Evolutionary conservation across 768 basidiomycete genomes (phyloP).

Genomic region (Hortiboletus flavorubellus): DNA sequence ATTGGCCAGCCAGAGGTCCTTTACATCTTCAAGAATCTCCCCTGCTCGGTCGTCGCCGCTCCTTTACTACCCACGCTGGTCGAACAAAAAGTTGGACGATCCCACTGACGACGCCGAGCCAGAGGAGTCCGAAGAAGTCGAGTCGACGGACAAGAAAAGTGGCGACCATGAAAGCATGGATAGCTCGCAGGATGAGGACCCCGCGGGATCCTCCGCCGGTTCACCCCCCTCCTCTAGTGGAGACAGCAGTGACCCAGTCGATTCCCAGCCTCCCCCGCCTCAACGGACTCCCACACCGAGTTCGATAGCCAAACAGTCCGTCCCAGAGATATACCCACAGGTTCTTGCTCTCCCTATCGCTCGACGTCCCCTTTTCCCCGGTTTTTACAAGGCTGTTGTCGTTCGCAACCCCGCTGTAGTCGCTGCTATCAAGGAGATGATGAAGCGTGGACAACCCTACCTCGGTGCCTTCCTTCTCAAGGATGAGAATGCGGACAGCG

Average conservation of each 20-base stretch:
- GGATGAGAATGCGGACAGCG: constrained; percentile 89
- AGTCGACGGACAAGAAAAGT: constrained; percentile 15
- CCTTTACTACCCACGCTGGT: constrained; percentile 37
- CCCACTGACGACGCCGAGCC: constrained; percentile 21
- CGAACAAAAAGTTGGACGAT: constrained; percentile 34
- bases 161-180: constrained; percentile 22
- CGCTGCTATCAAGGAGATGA: constrained; percentile 92
- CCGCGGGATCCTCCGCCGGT: constrained; percentile 30
- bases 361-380: constrained; percentile 91
- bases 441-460: constrained; percentile 95
- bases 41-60: constrained; percentile 32
- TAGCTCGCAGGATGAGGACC: constrained; percentile 30
- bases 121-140: constrained; percentile 25
- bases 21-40: constrained; percentile 23
- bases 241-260: constrained; percentile 35
- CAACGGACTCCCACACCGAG: constrained; percentile 37
- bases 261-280: constrained; percentile 40
- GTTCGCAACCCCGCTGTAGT: constrained; percentile 89
- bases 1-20: constrained; percentile 19
- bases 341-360: constrained; percentile 94
- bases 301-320: constrained; percentile 78
- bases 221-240: constrained; percentile 40
- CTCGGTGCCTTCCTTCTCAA: constrained; percentile 95
- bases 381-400: constrained; percentile 98
- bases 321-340: constrained; percentile 90